Evolutionary conservation across 352 stramenopile species (phyloP).

Genomic region (Phytophthora europaea): DNA sequence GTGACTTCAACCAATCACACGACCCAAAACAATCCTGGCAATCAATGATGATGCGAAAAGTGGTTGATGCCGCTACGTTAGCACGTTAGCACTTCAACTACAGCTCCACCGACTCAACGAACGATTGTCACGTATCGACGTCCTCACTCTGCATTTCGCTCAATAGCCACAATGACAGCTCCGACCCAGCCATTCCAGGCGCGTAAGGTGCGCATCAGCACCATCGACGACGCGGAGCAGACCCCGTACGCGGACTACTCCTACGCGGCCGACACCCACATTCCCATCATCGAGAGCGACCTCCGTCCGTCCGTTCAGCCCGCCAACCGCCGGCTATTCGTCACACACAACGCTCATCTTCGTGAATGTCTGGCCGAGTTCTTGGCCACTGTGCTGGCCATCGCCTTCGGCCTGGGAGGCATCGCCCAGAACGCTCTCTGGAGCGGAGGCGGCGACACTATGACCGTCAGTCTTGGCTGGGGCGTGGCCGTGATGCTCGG

Average conservation of each 20-base stretch:
- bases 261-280: conserved; percentile 15
- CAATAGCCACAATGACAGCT: conserved; percentile 21
- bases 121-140: not conserved
- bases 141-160: conserved; percentile 16
- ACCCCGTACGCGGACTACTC: conserved; percentile 26
- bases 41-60: conserved; percentile 1
- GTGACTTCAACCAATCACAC: not conserved
- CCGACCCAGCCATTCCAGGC: conserved; percentile 13
- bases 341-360: conserved; percentile 36
- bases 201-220: conserved; percentile 21
- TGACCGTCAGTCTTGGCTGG: conserved; percentile 67
- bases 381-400: conserved; percentile 54
- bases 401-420: conserved; percentile 57
- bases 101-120: not conserved
- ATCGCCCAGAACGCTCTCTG: conserved; percentile 57
- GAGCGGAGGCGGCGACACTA: conserved; percentile 45
- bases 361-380: conserved; percentile 68
- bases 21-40: conserved; percentile 1
- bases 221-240: conserved; percentile 19
- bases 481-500: conserved; percentile 68
- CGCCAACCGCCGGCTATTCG: conserved; percentile 15
- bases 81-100: conserved; percentile 5
- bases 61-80: not conserved
- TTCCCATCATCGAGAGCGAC: conserved; percentile 22
- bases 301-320: not conserved